A percentile compares a stretch with the other conserved stretches of the same genome.
These are phyloP conservation scores for Discostella stelligeroides DNA, from an alignment of 108 stramenopile species.

Conservation along the genomic window DNA sequence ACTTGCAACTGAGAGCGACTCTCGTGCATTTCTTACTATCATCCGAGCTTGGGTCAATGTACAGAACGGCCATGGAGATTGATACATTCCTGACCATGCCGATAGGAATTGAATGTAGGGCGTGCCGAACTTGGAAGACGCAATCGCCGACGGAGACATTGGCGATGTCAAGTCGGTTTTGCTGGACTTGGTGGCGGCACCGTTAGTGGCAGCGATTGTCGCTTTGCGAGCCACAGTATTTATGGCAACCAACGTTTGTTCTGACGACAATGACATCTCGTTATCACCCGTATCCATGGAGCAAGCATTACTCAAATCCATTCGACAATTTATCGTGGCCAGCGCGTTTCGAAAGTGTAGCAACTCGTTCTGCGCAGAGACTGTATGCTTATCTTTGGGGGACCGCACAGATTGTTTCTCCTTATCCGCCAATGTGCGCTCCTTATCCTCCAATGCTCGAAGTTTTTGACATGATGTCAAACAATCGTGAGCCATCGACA, in stretches of 20 bases:
- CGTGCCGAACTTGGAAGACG: conserved; percentile 39
- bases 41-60: conserved; percentile 47
- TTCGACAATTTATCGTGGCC: conserved; percentile 17
- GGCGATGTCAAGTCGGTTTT: conserved; percentile 11
- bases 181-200: conserved; percentile 12
- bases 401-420: conserved; percentile 13
- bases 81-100: conserved; percentile 70
- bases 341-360: conserved; percentile 25
- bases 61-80: conserved; percentile 67
- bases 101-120: conserved; percentile 55
- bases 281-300: not conserved
- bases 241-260: conserved; percentile 7
- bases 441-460: conserved; percentile 15
- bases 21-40: conserved; percentile 51
- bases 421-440: too few species aligned
- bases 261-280: not conserved
- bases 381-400: conserved; percentile 16
- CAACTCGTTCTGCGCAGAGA: conserved; percentile 19
- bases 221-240: conserved; percentile 25
- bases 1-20: conserved; percentile 31
- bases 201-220: conserved; percentile 25
- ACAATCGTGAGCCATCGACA: conserved; percentile 23
- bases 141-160: too few species aligned
- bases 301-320: conserved; percentile 15
- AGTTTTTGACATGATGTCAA: conserved; percentile 14